Evolutionary conservation across 306 rosid species (phyloP).

Genomic region (Coriaria nepalensis): DNA sequence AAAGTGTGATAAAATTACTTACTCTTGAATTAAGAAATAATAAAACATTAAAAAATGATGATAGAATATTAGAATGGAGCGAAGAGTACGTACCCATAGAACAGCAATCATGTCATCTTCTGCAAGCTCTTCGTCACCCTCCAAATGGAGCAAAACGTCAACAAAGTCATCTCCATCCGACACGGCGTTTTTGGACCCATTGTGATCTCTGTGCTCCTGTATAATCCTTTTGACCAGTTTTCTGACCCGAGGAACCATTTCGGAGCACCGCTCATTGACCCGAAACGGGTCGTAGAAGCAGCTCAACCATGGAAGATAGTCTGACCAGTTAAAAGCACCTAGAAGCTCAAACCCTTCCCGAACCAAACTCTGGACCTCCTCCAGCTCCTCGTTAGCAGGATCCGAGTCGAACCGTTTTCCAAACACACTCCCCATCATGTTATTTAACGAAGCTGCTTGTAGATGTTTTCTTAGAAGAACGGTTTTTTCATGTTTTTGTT

Average conservation of each 20-base stretch:
- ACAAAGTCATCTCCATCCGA: constrained; percentile 37
- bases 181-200: neutral
- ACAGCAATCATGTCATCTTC: constrained; percentile 49
- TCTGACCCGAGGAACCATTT: constrained; percentile 35
- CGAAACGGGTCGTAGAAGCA: constrained; percentile 26
- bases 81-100: constrained; percentile 26
- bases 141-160: constrained; percentile 35
- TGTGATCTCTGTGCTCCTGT: constrained; percentile 22
- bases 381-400: constrained; percentile 1
- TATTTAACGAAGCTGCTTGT: constrained; percentile 29
- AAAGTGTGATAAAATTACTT: too few species aligned
- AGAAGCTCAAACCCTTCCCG: constrained; percentile 43
- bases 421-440: constrained; percentile 39
- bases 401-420: constrained; percentile 24
- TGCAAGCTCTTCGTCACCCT: constrained; percentile 29
- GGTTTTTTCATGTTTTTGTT: constrained; percentile 3
- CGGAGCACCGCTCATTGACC: constrained; percentile 23
- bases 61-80: too few species aligned
- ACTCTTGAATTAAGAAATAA: too few species aligned
- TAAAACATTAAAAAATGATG: too few species aligned
- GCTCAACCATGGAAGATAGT: constrained; percentile 36
- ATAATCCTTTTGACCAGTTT: constrained; percentile 26
- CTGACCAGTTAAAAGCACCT: constrained; percentile 46
- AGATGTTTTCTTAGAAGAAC: constrained; percentile 23
- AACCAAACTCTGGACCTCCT: constrained; percentile 28